Conservation (phyloP, 2,329 filamentous ascomycete species). For the Alternaria postmessia region DNA sequence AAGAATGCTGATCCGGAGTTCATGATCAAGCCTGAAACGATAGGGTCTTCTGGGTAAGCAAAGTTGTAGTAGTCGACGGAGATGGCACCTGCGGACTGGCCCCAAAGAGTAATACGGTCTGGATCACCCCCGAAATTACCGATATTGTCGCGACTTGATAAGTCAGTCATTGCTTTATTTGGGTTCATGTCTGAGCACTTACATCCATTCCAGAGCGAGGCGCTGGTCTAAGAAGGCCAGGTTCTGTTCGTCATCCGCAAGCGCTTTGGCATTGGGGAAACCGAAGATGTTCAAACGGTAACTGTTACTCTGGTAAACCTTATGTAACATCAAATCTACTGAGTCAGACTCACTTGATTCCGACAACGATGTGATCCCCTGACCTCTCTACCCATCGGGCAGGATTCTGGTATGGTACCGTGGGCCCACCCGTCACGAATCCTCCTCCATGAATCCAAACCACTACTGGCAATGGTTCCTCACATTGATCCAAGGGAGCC, state of each 20-base stretch:
- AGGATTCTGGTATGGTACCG: slow-evolving; percentile 52
- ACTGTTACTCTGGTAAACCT: slow-evolving; percentile 14
- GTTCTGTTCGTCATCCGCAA: slow-evolving; percentile 44
- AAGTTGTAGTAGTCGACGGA: slow-evolving; percentile 60
- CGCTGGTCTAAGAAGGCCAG: slow-evolving; percentile 53
- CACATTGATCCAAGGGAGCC: slow-evolving; percentile 44
- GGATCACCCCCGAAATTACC: slow-evolving; percentile 48
- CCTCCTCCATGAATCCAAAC: slow-evolving; percentile 60
- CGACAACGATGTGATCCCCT: slow-evolving; percentile 48
- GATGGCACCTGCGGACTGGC: slow-evolving; percentile 50
- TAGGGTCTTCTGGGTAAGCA: slow-evolving; percentile 59
- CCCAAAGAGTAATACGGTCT: slow-evolving; percentile 50
- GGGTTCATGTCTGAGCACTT: background rate
- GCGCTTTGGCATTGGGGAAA: slow-evolving; percentile 48
- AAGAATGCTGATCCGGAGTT: slow-evolving; percentile 34
- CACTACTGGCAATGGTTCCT: slow-evolving; percentile 53
- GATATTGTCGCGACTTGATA: slow-evolving; percentile 46
- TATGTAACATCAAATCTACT: slow-evolving; percentile 20
- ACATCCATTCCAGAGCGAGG: slow-evolving; percentile 49
- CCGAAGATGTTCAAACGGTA: slow-evolving; percentile 53
- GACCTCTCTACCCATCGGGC: slow-evolving; percentile 43
- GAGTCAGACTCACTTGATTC: slow-evolving; percentile 45
- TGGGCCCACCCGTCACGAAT: slow-evolving; percentile 55
- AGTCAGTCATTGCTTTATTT: slow-evolving; percentile 14
- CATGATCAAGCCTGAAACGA: slow-evolving; percentile 46